Evolutionary conservation across 441 rosid genomes (phyloP).

Genomic region (Populus trichocarpa): DNA sequence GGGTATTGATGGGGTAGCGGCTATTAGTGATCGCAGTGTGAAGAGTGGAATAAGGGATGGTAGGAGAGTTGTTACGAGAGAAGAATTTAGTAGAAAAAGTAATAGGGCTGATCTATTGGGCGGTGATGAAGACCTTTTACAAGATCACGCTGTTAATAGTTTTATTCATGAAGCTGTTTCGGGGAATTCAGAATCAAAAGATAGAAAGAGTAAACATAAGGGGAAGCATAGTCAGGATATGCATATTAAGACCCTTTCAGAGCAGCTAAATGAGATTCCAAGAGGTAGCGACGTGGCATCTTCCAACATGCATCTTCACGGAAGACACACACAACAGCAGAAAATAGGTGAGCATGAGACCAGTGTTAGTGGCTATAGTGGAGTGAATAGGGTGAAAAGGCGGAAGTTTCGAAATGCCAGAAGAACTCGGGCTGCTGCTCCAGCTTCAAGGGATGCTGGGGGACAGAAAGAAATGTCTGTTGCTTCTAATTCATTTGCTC

Average conservation of each 20-base stretch:
- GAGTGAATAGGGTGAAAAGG: slow-evolving; percentile 56
- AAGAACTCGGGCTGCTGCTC: slow-evolving; percentile 45
- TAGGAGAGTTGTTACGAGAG: slow-evolving; percentile 64
- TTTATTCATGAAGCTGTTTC: slow-evolving; percentile 46
- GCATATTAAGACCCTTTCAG: slow-evolving; percentile 58
- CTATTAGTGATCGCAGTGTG: slow-evolving; percentile 45
- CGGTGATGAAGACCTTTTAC: slow-evolving; percentile 31
- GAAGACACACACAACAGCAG: slow-evolving; percentile 30
- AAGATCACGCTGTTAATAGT: slow-evolving; percentile 34
- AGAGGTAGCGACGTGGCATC: slow-evolving; percentile 79
- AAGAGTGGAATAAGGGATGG: slow-evolving; percentile 50
- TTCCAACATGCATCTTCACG: slow-evolving; percentile 55
- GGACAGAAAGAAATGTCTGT: slow-evolving; percentile 83
- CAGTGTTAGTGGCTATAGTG: slow-evolving; percentile 38
- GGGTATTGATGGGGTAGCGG: slow-evolving; percentile 33
- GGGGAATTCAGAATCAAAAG: slow-evolving; percentile 48
- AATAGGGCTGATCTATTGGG: slow-evolving; percentile 39
- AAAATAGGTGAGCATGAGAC: slow-evolving; percentile 38
- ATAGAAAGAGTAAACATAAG: slow-evolving; percentile 47
- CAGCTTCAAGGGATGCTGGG: slow-evolving; percentile 47
- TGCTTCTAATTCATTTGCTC: slow-evolving; percentile 82
- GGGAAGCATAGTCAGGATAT: slow-evolving; percentile 56
- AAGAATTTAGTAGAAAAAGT: slow-evolving; percentile 55
- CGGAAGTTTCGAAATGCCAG: slow-evolving; percentile 70
- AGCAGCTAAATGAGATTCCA: slow-evolving; percentile 56